Evolutionary conservation across 306 rosid species (phyloP), one percentile per base, ranked within the genome.

Genomic region (Gillenia trifoliata): DNA sequence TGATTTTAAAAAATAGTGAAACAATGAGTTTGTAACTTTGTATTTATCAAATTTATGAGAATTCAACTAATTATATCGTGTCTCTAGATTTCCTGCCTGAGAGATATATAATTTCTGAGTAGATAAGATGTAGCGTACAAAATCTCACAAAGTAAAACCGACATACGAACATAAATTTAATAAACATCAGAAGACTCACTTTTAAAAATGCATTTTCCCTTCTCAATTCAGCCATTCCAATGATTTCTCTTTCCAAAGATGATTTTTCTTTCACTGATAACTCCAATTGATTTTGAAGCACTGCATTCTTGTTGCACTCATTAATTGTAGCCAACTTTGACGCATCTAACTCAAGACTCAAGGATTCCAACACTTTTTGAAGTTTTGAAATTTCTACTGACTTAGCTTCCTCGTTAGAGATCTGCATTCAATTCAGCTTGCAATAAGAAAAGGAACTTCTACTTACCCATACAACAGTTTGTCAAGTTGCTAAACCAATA

Each of bases 241-340:
- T 62, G 68, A 87, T 89, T 79, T 92, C 99, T 82, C 96, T 86
- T 84, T 87, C 89, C 72, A 94, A 78, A 72, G 91, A 88, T 38
- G 80, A 84, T 85, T 87, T 94, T 82, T 88, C 99, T 82, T 92
- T 94, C 20, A 73, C 49, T 12, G 91, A 88, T 79, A 90, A 80
- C 57, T 87, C 98, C 80, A 92, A 70, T 85, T 90, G 99, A 85
- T 89, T 92, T 76, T 90, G 91, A 77, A 94, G 85, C 85, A 89
- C 89, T 17, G 91, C 96, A 84, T 87, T 94, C 87, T 90, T 94
- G 87, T 94, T 92, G 85, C 90, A 94, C 83, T 94, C 99, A 73
- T 94, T 92, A 63, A 94, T 90, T 79, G 95, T 82, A 17, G 93
- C 92, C 80, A 92, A 77, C 72, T 94, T 94, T 13, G 96, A 91